A percentile compares a stretch with the other conserved stretches of the same genome.
phyloP scores from a whole-genome alignment of 495 filamentous ascomycete species.

The Xylaria grammica region DNA sequence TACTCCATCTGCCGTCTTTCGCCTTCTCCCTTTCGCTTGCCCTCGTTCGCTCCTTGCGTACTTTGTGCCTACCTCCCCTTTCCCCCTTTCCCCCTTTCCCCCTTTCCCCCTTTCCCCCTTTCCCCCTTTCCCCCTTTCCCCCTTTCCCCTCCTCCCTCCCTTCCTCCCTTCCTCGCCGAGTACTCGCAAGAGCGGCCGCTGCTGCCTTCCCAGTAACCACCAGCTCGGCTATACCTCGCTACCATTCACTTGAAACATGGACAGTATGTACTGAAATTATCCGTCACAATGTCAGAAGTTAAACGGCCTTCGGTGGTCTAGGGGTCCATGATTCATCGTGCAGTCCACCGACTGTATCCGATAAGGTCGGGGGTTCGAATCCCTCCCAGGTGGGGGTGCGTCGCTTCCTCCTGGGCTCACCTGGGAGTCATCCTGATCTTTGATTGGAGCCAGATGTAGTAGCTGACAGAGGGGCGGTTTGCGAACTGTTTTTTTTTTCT shows the following conservation, averaged over 20 bases:
- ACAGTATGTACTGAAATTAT: background rate
- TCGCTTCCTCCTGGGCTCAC: constrained; percentile 3
- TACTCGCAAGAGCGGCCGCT: background rate
- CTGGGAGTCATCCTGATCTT: constrained; percentile 8
- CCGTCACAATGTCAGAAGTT: background rate
- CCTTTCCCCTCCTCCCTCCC: background rate
- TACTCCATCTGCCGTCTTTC: too few species aligned
- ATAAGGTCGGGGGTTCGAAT: constrained; percentile 18
- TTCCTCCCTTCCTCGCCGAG: background rate
- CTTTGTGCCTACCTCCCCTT: too few species aligned
- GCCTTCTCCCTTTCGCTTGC: too few species aligned
- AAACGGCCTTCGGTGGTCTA: constrained; percentile 13
- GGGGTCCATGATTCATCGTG: constrained; percentile 11
- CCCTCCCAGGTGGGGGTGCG: constrained; percentile 10
- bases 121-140: background rate
- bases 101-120: too few species aligned
- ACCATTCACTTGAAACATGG: background rate
- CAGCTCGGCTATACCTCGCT: constrained; percentile 7
- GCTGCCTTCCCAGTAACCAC: background rate
- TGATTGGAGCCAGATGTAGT: background rate
- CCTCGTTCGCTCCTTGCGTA: too few species aligned
- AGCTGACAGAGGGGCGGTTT: constrained; percentile 1
- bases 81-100: too few species aligned
- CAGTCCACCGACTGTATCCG: background rate
- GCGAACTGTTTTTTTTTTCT: constrained; percentile 11